Evolutionary conservation across 768 basidiomycete genomes (phyloP), one percentile per base, ranked within the genome.

Genomic region (Chalciporus sphaerocephalus): DNA sequence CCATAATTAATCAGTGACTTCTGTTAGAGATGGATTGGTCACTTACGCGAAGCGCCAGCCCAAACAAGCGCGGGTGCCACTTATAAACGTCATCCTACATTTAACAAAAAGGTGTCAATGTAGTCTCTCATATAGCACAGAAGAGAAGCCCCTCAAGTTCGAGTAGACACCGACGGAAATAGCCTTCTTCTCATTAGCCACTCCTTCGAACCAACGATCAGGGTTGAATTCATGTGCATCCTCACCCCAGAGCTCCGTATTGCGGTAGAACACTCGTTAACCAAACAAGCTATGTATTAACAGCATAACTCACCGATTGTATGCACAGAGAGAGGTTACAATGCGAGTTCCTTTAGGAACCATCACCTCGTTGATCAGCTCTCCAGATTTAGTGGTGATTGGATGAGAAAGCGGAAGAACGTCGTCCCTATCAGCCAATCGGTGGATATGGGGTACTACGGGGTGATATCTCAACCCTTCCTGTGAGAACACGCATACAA

Each of bases 361-460:
- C 4, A 73, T 69, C 10, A 83, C 40, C 42, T 76, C 67, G 8
- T 53, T 60, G 30, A 77, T 57, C 10, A 65, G 43, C 44, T 72
- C 64, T 5, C 80, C 81, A 2, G 70, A 69, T 18, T 63, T 65
- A 3, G 72, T 74, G 42, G 52, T 65, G 38, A 82, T 71, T 1
- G 80, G 78, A 44, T 62, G 71, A 6, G 78, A 74, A 27, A 87
- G 71, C 0, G 85, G 81, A 17, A 87, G 57, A 22, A 81, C 57
- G 44, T 82, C 77, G 51, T 86, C 82, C 17, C 65, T 59, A 1
- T 60, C 66, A 0, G 81, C 70, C 43, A 73, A 64, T 18, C 84
- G 74, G 36, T 74, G 70, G n/a, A 72, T 72, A n/a, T 75, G 72
- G 34, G 76, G 74, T 12, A 76, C 56, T 1, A 76, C 76, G 24